These are phyloP conservation scores for Paecilomyces formosus DNA, from an alignment of 2,329 filamentous ascomycete genomes.

Conservation along the genomic window DNA sequence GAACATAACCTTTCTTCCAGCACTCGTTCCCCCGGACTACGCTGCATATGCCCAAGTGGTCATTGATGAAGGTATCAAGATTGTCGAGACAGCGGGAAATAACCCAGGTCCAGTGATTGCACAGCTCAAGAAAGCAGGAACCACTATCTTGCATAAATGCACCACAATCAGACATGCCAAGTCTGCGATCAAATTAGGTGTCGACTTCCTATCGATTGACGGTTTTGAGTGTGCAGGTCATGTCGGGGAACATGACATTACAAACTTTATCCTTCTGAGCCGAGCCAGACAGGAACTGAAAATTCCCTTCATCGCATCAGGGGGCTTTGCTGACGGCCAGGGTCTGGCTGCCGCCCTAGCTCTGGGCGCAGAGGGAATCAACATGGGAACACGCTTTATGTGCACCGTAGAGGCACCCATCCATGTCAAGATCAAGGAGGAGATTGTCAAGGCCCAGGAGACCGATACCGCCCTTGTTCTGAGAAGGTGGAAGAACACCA, in stretches of 20 bases:
- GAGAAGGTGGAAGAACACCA: conserved; percentile 88
- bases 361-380: conserved; percentile 86
- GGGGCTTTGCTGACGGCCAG: conserved; percentile 90
- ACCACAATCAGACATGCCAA: conserved; percentile 91
- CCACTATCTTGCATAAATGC: conserved; percentile 90
- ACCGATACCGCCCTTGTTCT: conserved; percentile 85
- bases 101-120: conserved; percentile 83
- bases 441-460: conserved; percentile 82
- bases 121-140: conserved; percentile 72
- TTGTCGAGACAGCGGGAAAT: conserved; percentile 92
- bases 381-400: conserved; percentile 99
- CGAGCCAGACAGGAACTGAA: conserved; percentile 75
- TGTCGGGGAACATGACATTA: conserved; percentile 47
- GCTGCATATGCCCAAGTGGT: conserved; percentile 82
- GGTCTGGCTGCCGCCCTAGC: conserved; percentile 85
- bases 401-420: conserved; percentile 89
- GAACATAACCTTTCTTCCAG: conserved; percentile 88
- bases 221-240: conserved; percentile 91
- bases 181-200: conserved; percentile 85
- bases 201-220: conserved; percentile 94
- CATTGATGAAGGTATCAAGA: conserved; percentile 83
- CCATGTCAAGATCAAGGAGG: conserved; percentile 86
- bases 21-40: conserved; percentile 87
- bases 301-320: conserved; percentile 90
- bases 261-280: conserved; percentile 60